phyloP scores from a whole-genome alignment of 164 flowering plant species.

The Annona squamosa region DNA sequence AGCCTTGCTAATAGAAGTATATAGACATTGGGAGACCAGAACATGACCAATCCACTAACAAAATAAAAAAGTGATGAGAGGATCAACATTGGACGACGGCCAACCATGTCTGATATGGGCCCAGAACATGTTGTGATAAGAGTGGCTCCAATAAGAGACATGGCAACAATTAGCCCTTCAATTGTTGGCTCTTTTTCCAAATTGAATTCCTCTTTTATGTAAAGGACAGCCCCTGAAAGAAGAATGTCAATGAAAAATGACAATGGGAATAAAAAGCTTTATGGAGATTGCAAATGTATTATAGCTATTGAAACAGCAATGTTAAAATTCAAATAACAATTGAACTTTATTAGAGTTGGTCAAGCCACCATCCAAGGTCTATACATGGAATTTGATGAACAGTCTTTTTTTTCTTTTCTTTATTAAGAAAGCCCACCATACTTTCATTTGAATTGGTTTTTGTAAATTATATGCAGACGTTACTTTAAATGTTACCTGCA shows the following conservation, averaged over 20 bases:
- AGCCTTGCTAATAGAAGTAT: slow-evolving; percentile 68
- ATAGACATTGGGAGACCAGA: slow-evolving; percentile 93
- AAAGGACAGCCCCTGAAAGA: slow-evolving; percentile 63
- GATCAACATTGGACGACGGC: slow-evolving; percentile 90
- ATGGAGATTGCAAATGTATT: not conserved
- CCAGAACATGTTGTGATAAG: slow-evolving; percentile 79
- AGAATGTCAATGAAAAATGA: not conserved
- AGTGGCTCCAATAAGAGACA: slow-evolving; percentile 94
- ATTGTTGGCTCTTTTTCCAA: slow-evolving; percentile 44
- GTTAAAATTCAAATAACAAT: too few species aligned
- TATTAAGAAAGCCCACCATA: too few species aligned
- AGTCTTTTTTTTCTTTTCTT: too few species aligned
- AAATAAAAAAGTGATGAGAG: slow-evolving; percentile 67
- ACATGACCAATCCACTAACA: slow-evolving; percentile 70
- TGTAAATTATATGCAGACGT: too few species aligned
- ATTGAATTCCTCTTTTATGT: slow-evolving; percentile 57
- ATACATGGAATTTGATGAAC: too few species aligned
- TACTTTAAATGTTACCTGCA: slow-evolving; percentile 47
- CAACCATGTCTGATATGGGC: slow-evolving; percentile 66
- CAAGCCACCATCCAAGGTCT: too few species aligned
- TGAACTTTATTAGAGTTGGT: too few species aligned
- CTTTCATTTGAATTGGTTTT: too few species aligned
- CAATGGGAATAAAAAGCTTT: not conserved
- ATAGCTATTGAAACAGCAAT: too few species aligned
- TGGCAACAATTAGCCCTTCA: slow-evolving; percentile 88